A percentile compares a stretch with the other conserved stretches of the same genome.
Evolutionary conservation across 345 rosid genomes (phyloP).

Genomic region (Bruguiera parviflora): DNA sequence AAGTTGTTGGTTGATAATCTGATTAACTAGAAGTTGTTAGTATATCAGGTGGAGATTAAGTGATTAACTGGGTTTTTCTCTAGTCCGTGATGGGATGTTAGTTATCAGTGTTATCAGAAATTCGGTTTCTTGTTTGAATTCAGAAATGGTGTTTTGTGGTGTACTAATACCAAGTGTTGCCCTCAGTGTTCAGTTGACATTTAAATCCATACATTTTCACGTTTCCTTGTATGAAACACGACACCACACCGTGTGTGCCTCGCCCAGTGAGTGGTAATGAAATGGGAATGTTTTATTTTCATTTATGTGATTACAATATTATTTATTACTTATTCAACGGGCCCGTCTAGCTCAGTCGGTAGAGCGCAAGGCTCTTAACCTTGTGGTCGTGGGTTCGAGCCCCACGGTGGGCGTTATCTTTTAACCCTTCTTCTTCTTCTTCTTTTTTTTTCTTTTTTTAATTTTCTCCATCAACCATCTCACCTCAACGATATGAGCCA

Average conservation of each 20-base stretch:
- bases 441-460: too few relatives aligned
- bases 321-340: accelerated
- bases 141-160: constrained; percentile 6
- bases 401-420: constrained; percentile 37
- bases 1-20: constrained; percentile 17
- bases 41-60: constrained; percentile 24
- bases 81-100: constrained; percentile 11
- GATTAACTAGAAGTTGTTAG: constrained; percentile 19
- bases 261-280: accelerated
- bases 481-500: too few relatives aligned
- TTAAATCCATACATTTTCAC: too few relatives aligned
- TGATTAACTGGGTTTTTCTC: constrained; percentile 11
- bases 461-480: too few relatives aligned
- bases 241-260: too few relatives aligned
- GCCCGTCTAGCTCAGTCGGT: constrained; percentile 8
- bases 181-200: not conserved
- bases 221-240: too few relatives aligned
- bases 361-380: constrained; percentile 47
- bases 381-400: constrained; percentile 56
- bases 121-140: constrained; percentile 5
- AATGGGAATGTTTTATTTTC: too few relatives aligned
- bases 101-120: constrained; percentile 5
- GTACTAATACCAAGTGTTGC: constrained; percentile 9
- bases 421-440: too few relatives aligned
- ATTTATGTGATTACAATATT: too few relatives aligned